Base-by-base conservation (phyloP, 805 yeast genomes). In the Yarrowia deformans region DNA sequence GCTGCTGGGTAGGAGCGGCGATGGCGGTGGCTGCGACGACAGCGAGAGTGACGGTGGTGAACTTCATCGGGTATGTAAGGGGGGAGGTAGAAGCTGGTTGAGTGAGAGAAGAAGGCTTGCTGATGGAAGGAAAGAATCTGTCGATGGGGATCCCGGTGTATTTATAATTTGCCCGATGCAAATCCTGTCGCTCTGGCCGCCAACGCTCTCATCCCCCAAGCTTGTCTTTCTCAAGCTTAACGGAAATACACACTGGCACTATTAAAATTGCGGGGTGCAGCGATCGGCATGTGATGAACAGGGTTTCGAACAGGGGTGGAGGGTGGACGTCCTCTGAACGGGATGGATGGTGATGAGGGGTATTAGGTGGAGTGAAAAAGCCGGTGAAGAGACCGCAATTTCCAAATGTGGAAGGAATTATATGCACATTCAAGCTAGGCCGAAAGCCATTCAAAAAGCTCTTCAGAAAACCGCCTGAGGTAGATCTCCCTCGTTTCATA, bases 291-390 rank as follows among this genome's bases (percentile, higher is more conserved):
- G 49, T 29, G 64, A 56, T 56, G 64, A 56, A 43, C 64, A 56
- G 64, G 64, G 64, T 56, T 56, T 56, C 49, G 49, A 29, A 56
- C 64, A 56, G 64, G 64, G 64, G 64, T 56, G 48, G 64, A 43
- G 56, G 56, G 6, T 18, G 37, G 39, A 6, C 29, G 29, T 23
- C 29, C 29, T 23, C 29, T 4, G 29, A 23, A 23, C 29, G 4
- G 29, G 29, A 23, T 23, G 3, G 29, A 23, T 23, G 29, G 29
- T 23, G 29, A 34, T 34, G 37, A 34, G 37, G 37, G 37, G 29
- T 23, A 34, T 34, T 34, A 34, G 37, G 37, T 23, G 29, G 29
- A 23, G 29, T 4, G 29, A 23, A 23, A 23, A 23, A 23, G 29
- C 29, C 2, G 29, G 29, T 23, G 29, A 23, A 23, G 4, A 23